Evolutionary conservation across 441 rosid genomes (phyloP), one percentile per base, ranked within the genome.

Genomic region (Cnidoscolus chayamansa): DNA sequence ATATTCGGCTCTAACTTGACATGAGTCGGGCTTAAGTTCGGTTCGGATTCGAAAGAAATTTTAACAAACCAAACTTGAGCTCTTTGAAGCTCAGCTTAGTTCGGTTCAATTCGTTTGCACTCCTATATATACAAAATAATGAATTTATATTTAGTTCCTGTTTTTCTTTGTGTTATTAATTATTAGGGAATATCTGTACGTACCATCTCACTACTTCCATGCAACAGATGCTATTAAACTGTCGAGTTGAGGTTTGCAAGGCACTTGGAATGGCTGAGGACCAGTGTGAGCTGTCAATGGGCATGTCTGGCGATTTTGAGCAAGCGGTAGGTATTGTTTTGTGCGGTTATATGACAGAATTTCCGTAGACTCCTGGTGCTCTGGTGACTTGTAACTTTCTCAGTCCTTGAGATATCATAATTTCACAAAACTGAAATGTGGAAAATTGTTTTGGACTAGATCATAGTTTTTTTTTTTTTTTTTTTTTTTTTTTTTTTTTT

Each of bases 231-330:
- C 86, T 91, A 62, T 69, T 84, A 60, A 89, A 82, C 73, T 93
- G 96, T 79, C 85, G 89, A 86, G 57, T 67, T 72, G 86, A 88
- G 78, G 91, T 91, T 67, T 91, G 96, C 85, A 85, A 90, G 87
- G 93, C 86, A 40, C 89, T 93, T 17, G 88, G 88, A 76, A 78
- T 86, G 81, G 65, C 76, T 40, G 92, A 86, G 87, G 87, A 86
- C 69, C 81, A 84, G 32, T 90, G 89, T 67, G 97, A 91, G 81
- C 83, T 93, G 55, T 91, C 98, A 7, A 93, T 91, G 96, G 97
- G 97, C 78, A 93, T 93, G 98, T 93, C 97, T 0, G 83, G 90
- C 72, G 98, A 91, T 78, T 93, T 88, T 71, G 96, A 91, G 87
- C 85, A 78, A 86, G 98, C 97, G 47, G 97, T 91, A 83, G 80